phyloP scores from a whole-genome alignment of 2,329 filamentous ascomycete genomes.

The Fusarium abutilonis region DNA sequence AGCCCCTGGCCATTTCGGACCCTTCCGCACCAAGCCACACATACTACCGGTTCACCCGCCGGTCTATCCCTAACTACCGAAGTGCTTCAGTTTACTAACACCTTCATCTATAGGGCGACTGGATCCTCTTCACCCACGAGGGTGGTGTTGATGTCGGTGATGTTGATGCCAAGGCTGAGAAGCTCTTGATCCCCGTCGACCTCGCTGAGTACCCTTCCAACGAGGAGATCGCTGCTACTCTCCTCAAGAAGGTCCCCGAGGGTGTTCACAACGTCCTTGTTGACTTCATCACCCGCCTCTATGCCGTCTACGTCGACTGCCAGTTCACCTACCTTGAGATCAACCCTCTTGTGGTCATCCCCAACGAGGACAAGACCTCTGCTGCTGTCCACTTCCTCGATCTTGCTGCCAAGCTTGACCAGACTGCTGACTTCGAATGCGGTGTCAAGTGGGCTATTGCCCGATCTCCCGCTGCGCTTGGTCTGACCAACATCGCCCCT shows the following conservation, averaged over 20 bases:
- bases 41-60: constrained; percentile 6
- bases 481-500: constrained; percentile 74
- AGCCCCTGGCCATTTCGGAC: constrained; percentile 31
- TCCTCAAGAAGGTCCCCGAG: constrained; percentile 92
- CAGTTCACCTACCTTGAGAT: constrained; percentile 99
- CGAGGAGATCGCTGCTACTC: constrained; percentile 83
- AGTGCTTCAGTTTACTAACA: constrained; percentile 36
- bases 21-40: constrained; percentile 28
- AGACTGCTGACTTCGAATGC: constrained; percentile 99
- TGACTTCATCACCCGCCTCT: constrained; percentile 98
- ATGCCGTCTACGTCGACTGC: constrained; percentile 99
- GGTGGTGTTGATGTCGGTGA: constrained; percentile 99
- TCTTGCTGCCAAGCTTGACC: constrained; percentile 97
- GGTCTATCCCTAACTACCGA: constrained; percentile 14
- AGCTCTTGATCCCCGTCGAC: constrained; percentile 96
- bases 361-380: constrained; percentile 90
- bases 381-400: constrained; percentile 98
- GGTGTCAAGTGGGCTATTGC: constrained; percentile 99
- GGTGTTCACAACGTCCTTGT: constrained; percentile 98
- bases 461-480: constrained; percentile 87
- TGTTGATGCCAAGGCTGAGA: constrained; percentile 98
- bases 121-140: constrained; percentile 99
- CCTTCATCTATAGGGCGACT: constrained; percentile 78
- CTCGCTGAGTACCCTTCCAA: constrained; percentile 95
- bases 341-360: constrained; percentile 98